phyloP scores from a whole-genome alignment of 2,329 filamentous ascomycete species.

The Dactylonectria macrodidyma region DNA sequence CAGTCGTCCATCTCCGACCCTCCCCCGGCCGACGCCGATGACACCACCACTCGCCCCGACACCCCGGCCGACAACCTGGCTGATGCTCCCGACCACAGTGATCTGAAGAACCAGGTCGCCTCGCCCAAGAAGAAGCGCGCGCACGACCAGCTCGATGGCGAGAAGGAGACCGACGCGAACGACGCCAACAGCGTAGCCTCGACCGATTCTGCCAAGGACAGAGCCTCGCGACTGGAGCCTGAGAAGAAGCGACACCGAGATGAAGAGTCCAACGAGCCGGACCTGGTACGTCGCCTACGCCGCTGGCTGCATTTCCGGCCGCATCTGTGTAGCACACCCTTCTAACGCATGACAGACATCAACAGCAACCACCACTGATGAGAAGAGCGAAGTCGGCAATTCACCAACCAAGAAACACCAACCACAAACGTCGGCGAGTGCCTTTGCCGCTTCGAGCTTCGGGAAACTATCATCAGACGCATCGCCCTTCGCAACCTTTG shows the following conservation, averaged over 20 bases:
- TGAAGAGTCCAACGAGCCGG: slow-evolving; percentile 55
- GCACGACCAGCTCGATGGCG: slow-evolving; percentile 71
- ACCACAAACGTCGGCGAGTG: slow-evolving; percentile 66
- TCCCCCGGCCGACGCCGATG: slow-evolving; percentile 41
- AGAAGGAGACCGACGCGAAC: slow-evolving; percentile 59
- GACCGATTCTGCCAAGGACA: slow-evolving; percentile 63
- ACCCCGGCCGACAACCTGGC: slow-evolving; percentile 54
- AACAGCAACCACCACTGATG: slow-evolving; percentile 34
- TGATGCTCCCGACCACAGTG: slow-evolving; percentile 54
- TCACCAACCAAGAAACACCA: slow-evolving; percentile 45
- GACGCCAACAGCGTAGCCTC: slow-evolving; percentile 60
- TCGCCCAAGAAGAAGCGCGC: slow-evolving; percentile 79
- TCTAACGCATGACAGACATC: slow-evolving; percentile 41
- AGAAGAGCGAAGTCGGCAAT: slow-evolving; percentile 41
- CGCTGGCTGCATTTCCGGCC: background rate
- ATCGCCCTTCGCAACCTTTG: slow-evolving; percentile 75
- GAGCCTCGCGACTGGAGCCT: slow-evolving; percentile 65
- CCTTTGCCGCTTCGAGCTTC: slow-evolving; percentile 79
- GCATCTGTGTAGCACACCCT: slow-evolving; percentile 17
- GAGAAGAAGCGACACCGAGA: slow-evolving; percentile 78
- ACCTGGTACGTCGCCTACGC: slow-evolving; percentile 50
- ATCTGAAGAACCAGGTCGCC: slow-evolving; percentile 64
- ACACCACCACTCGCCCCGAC: slow-evolving; percentile 46
- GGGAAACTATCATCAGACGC: slow-evolving; percentile 74
- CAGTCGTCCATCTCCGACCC: slow-evolving; percentile 74